A percentile compares a stretch with the other conserved stretches of the same genome.
Conservation (phyloP, 257 asterid genomes). For the Mentha longifolia region DNA sequence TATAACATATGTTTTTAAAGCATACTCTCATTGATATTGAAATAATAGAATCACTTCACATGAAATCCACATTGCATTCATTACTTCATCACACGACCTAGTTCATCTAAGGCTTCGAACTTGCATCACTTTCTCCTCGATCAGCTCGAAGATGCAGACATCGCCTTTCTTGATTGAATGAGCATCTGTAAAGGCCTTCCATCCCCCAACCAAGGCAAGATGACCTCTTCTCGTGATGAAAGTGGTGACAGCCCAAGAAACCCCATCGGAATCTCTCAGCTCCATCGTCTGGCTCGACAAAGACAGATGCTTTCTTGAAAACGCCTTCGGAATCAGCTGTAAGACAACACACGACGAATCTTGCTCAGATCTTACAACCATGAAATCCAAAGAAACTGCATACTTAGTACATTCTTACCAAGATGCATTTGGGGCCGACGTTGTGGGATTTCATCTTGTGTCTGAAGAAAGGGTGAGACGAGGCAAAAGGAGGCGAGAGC, state of each 20-base stretch:
- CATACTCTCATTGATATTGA: too few relatives aligned
- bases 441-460: constrained; percentile 16
- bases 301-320: constrained; percentile 14
- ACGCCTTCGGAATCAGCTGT: constrained; percentile 33
- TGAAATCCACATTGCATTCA: neutral
- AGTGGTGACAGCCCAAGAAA: neutral
- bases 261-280: constrained; percentile 18
- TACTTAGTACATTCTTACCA: constrained; percentile 27
- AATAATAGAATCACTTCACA: neutral
- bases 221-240: neutral
- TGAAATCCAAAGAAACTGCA: neutral
- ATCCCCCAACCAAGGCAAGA: constrained; percentile 30
- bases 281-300: neutral
- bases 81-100: neutral
- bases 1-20: neutral
- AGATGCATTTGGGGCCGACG: constrained; percentile 12
- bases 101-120: constrained; percentile 19
- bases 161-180: constrained; percentile 32
- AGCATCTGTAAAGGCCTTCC: constrained; percentile 37
- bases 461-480: constrained; percentile 34
- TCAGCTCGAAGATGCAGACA: constrained; percentile 38
- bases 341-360: neutral
- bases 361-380: neutral
- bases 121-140: constrained; percentile 17
- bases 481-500: neutral